Base-by-base conservation (phyloP, 2,329 filamentous ascomycete genomes). In the Alternaria brassicicola region DNA sequence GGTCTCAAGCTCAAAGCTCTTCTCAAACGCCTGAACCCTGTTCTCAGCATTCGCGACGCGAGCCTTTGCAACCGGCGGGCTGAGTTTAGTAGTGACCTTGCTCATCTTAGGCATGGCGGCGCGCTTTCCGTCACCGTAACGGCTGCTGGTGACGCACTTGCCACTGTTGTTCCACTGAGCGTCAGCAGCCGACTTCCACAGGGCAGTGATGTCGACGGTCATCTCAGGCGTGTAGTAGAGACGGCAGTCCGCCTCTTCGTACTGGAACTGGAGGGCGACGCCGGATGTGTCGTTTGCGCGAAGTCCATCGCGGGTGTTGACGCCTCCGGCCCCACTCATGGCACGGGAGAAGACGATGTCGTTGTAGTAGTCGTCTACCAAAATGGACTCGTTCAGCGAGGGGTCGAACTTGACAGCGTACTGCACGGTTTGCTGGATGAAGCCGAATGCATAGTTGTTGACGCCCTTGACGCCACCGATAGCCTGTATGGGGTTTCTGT, bases 401-500 rank as follows among this genome's bases (percentile, higher is more conserved):
- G 57, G 57, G n/a, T 72, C 60, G 35, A 65, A 65, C 1, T 55
- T 36, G 25, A 75, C 58, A 19, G 72, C 70, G 9, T 47, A 55
- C 26, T 65, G 51, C 9, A 69, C 73, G 3, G 62, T 53, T 17
- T 59, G 36, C 48, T 77, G 72, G n/a, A 78, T 74, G 57, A 66
- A 76, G 17, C 57, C 61, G 52, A 66, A 77, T n/a, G 63, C 57
- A 42, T 67, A 77, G 56, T 77, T 74, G 68, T 78, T 78, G 39
- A 73, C 70, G 9, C 84, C 84, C 70, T 85, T 85, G 62, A 83
- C 79, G 13, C 83, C 84, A 41, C 83, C 83, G 3, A 85, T 78
- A 19, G 82, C 83, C 70, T 86, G 84, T 55, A 86, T 86, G 2
- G 77, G 76, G 2, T 82, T 81, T 31, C 75, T 66, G 46, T 78